These are phyloP conservation scores for Mucor plumbeus DNA, from an alignment of 371 early-diverging fungal species.

Conservation along the genomic window DNA sequence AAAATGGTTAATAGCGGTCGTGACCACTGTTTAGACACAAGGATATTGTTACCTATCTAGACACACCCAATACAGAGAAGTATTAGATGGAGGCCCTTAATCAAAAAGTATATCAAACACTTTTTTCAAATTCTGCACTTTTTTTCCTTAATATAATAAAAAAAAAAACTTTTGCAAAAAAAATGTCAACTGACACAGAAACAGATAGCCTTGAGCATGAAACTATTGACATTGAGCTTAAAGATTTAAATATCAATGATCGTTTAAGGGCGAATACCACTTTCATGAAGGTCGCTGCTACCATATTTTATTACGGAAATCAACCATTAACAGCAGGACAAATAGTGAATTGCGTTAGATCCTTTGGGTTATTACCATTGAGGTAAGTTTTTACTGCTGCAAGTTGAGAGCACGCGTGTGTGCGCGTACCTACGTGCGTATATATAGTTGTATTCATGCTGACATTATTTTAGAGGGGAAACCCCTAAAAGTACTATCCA, in stretches of 20 bases:
- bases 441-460: background rate
- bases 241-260: conserved; percentile 46
- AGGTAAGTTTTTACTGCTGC: conserved; percentile 32
- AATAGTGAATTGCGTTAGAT: conserved; percentile 49
- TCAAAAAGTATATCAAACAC: no score
- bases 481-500: conserved; percentile 62
- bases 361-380: conserved; percentile 47
- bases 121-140: no score
- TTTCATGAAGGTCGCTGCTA: conserved; percentile 57
- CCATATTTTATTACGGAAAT: conserved; percentile 57
- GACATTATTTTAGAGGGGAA: conserved; percentile 41
- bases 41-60: no score
- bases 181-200: background rate
- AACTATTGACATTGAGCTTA: conserved; percentile 46
- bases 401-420: background rate
- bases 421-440: background rate
- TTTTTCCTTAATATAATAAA: no score
- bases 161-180: no score
- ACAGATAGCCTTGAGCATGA: background rate
- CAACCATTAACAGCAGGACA: conserved; percentile 54
- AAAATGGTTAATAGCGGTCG: no score
- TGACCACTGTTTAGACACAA: no score
- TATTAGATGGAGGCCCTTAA: no score
- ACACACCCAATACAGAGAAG: no score
- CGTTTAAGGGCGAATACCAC: conserved; percentile 52